These are phyloP conservation scores for Wickerhamiella parazyma DNA, from an alignment of 805 yeast genomes.

Conservation along the genomic window DNA sequence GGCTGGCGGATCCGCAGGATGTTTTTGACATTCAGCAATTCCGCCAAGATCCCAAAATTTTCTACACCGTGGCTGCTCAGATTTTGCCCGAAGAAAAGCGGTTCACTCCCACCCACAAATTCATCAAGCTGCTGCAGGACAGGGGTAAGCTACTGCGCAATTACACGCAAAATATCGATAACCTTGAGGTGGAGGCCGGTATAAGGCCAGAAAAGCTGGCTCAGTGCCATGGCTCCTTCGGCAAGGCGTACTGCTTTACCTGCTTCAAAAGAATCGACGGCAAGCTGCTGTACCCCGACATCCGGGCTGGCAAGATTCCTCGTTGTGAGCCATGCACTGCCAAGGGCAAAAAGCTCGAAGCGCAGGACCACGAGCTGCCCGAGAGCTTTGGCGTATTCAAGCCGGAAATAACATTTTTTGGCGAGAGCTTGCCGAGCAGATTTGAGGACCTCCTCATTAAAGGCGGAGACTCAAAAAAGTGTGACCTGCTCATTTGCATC, in stretches of 20 bases:
- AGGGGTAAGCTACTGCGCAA: constrained; percentile 66
- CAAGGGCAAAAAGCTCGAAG: constrained; percentile 28
- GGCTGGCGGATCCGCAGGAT: constrained; percentile 77
- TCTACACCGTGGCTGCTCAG: constrained; percentile 76
- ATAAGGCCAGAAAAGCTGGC: constrained; percentile 50
- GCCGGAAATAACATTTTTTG: constrained; percentile 87
- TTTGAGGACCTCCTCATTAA: constrained; percentile 41
- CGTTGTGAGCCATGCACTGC: constrained; percentile 50
- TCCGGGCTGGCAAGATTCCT: constrained; percentile 49
- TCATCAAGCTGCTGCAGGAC: constrained; percentile 59
- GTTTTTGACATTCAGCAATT: constrained; percentile 69
- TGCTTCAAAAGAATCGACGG: constrained; percentile 61
- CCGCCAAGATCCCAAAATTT: constrained; percentile 60
- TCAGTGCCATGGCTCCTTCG: constrained; percentile 91
- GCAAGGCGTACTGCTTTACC: constrained; percentile 69
- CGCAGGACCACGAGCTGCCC: constrained; percentile 22
- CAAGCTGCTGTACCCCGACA: constrained; percentile 43
- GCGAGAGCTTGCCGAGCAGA: constrained; percentile 61
- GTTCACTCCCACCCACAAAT: constrained; percentile 69
- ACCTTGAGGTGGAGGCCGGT: constrained; percentile 72
- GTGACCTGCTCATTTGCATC: constrained; percentile 71
- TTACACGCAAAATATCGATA: constrained; percentile 86
- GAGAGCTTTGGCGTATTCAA: constrained; percentile 66
- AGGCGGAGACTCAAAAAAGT: constrained; percentile 43
- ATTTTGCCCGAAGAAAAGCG: constrained; percentile 49